A percentile compares a stretch with the other conserved stretches of the same genome.
phyloP scores from a whole-genome alignment of 2,329 filamentous ascomycete genomes.

The Kalaharituber pfeilii region DNA sequence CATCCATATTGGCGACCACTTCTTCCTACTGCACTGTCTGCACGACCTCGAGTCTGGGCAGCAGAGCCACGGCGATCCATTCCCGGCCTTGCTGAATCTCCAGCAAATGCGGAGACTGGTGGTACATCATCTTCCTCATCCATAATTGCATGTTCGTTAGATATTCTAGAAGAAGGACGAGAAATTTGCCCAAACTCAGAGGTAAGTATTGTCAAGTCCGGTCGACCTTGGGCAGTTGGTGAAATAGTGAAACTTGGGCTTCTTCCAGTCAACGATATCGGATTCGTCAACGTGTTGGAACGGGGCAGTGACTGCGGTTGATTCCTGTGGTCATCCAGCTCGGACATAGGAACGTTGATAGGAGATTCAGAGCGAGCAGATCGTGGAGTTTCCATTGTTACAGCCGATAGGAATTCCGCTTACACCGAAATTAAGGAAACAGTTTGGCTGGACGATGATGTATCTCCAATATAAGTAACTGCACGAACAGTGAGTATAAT shows the following conservation, averaged over 20 bases:
- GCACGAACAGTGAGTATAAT: too few relatives aligned
- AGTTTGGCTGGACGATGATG: too few relatives aligned
- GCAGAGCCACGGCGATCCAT: constrained; percentile 34
- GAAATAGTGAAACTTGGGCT: constrained; percentile 6
- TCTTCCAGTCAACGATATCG: constrained; percentile 2
- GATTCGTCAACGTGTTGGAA: constrained; percentile 13
- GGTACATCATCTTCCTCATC: constrained; percentile 46
- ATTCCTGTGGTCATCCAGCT: constrained; percentile 22
- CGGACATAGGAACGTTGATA: constrained; percentile 9
- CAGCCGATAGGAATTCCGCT: too few relatives aligned
- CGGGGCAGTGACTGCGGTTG: constrained; percentile 23
- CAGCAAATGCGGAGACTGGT: constrained; percentile 23
- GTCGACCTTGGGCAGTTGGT: constrained; percentile 26
- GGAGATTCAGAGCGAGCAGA: constrained; percentile 14
- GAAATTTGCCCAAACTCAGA: constrained; percentile 3
- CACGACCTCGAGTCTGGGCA: constrained; percentile 31
- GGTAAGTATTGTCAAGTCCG: constrained; percentile 31
- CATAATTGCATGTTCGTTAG: constrained; percentile 68
- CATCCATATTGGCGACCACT: constrained; percentile 29
- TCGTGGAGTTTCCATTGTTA: constrained; percentile 19
- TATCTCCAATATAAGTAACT: too few relatives aligned
- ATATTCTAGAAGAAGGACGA: constrained; percentile 43
- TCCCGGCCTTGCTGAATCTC: constrained; percentile 34
- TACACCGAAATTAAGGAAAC: too few relatives aligned
- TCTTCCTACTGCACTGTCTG: constrained; percentile 6